Evolutionary conservation across 2,329 filamentous ascomycete genomes (phyloP).

Genomic region (Fusarium nelsonii): DNA sequence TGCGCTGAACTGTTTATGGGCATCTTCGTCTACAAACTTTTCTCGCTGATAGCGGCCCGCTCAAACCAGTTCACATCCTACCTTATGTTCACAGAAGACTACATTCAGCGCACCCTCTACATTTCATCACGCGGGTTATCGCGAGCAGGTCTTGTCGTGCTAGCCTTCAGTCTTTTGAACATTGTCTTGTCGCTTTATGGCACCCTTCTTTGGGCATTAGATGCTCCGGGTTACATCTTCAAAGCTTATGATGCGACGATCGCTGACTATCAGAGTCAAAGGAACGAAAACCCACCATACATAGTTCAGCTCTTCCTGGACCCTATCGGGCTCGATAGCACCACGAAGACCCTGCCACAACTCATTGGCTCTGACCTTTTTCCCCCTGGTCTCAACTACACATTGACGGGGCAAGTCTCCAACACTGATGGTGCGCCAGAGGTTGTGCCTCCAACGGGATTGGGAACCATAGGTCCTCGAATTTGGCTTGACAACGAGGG

Average conservation of each 20-base stretch:
- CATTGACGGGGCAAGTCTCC: constrained; percentile 15
- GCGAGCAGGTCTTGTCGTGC: constrained; percentile 18
- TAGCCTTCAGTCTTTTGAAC: constrained; percentile 29
- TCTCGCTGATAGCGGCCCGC: constrained; percentile 29
- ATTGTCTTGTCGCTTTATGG: constrained; percentile 24
- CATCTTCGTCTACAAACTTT: constrained; percentile 33
- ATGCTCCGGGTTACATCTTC: constrained; percentile 36
- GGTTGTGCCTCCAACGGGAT: not conserved
- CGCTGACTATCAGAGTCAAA: constrained; percentile 7
- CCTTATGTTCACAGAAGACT: constrained; percentile 42
- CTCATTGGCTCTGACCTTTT: constrained; percentile 18
- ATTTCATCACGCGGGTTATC: constrained; percentile 30
- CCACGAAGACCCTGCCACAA: constrained; percentile 3
- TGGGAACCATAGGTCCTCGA: constrained; percentile 5
- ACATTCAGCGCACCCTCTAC: constrained; percentile 26
- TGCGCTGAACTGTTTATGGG: constrained; percentile 37
- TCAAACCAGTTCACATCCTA: constrained; percentile 39
- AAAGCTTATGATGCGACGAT: not conserved
- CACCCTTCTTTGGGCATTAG: constrained; percentile 35
- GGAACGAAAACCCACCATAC: constrained; percentile 23
- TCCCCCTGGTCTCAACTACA: constrained; percentile 33
- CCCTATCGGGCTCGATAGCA: not conserved
- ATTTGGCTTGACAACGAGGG: constrained; percentile 33
- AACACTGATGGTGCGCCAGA: constrained; percentile 2
- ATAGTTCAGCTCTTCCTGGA: constrained; percentile 26